Conservation (phyloP, 768 basidiomycete genomes). For the Kwoniella europaea region DNA sequence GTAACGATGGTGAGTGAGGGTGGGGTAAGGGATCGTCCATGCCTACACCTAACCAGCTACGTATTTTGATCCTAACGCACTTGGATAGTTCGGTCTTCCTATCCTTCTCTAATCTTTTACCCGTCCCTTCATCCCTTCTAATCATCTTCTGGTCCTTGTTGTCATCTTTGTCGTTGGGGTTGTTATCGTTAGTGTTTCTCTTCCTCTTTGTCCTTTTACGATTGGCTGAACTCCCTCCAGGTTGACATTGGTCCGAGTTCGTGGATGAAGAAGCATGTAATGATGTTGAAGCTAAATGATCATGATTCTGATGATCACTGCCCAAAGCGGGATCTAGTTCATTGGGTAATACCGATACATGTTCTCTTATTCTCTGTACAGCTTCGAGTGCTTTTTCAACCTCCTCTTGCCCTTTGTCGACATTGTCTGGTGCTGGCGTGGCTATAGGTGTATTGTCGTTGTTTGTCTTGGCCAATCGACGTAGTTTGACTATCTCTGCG, state of each 20-base stretch:
- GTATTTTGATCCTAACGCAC: conserved; percentile 31
- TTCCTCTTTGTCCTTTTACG: conserved; percentile 1
- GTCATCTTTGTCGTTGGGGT: not conserved
- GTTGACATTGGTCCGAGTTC: no score
- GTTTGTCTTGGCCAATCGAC: conserved; percentile 3
- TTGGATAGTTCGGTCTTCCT: conserved; percentile 33
- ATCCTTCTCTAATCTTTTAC: conserved; percentile 41
- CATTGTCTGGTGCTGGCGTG: not conserved
- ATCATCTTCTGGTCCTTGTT: conserved; percentile 12
- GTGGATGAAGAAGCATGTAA: no score
- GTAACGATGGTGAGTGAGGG: not conserved
- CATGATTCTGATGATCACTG: not conserved
- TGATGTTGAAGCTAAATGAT: not conserved
- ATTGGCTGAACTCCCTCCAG: not conserved
- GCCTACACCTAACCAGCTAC: conserved; percentile 17
- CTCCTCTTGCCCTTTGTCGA: not conserved
- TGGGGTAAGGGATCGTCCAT: conserved; percentile 31
- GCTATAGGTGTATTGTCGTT: not conserved
- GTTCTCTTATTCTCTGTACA: not conserved
- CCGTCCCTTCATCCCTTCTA: conserved; percentile 33
- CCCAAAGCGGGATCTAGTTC: not conserved
- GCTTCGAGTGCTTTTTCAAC: not conserved
- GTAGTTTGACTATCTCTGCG: conserved; percentile 27
- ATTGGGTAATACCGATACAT: not conserved
- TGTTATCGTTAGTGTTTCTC: not conserved